Base-by-base conservation (phyloP, 495 filamentous ascomycete genomes). In the Achaetomiella virescens region DNA sequence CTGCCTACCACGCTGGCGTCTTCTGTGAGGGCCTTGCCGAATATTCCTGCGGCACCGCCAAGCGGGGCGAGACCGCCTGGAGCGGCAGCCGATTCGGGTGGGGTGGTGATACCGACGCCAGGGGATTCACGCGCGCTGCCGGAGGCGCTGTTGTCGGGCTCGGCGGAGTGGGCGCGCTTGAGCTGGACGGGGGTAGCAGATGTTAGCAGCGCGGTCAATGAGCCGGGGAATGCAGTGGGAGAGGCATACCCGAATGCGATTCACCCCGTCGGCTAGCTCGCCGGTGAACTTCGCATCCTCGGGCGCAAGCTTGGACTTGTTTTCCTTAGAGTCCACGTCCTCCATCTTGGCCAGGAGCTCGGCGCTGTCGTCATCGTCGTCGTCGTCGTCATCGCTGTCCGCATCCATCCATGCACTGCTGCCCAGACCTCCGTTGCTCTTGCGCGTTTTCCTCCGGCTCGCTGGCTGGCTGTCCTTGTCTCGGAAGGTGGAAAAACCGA, bases 101-200 rank as follows among this genome's bases (percentile, higher is more conserved):
- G 70, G 4, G 66, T 69, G 6, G 67, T 52, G n/a, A 67, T 64
- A 17, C 66, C 71, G 2, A 64, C 60, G 58, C 65, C 70, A 1
- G 72, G 72, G 7, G 71, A 75, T 48, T 74, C 73, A n/a, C 66
- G 54, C 7, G 68, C 64, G 54, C 64, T 70, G 5, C 5, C 27
- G 9, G 70, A 68, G n/a, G 73, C 70, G 38, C 77, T 78, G 27
- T 31, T 31, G 18, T 86, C 71, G 2, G 84, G 87, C 24, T 95
- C 91, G 31, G 83, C 84, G 0, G 93, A 97, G 72, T 96, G 93
- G 60, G 91, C 87, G 55, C 95, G 88, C 81, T 98, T 98, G 35
- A 97, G 82, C 92, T 97, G 66, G 59, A 61, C 6, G 35, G 18
- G 22, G 10, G 25, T 8, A 29, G 18, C 47, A 43, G n/a, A 40